A percentile compares a stretch with the other conserved stretches of the same genome.
Conservation (phyloP, 148 eudicot species). For the Euryodendron excelsum region DNA sequence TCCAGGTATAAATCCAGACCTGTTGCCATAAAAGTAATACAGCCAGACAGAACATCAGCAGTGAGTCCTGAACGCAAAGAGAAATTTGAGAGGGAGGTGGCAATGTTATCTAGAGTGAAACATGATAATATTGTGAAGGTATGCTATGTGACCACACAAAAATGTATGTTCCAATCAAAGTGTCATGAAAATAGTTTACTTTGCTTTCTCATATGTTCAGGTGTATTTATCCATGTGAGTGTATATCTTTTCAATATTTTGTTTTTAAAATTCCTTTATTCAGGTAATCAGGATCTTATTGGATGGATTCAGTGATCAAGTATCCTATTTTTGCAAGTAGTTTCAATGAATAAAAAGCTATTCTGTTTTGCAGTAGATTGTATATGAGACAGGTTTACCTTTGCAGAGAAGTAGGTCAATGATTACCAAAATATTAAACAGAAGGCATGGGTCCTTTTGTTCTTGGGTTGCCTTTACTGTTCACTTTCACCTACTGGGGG, state of each 20-base stretch:
- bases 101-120: slow-evolving; percentile 28
- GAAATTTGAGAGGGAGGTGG: slow-evolving; percentile 35
- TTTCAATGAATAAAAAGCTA: no score
- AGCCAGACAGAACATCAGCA: slow-evolving; percentile 22
- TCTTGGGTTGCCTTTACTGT: no score
- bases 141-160: not conserved
- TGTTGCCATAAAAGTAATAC: slow-evolving; percentile 35
- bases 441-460: no score
- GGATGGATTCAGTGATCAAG: not conserved
- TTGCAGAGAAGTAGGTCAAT: not conserved
- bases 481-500: no score
- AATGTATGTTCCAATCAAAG: not conserved
- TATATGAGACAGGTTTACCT: no score
- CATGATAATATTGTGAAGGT: slow-evolving; percentile 46
- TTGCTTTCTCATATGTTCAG: not conserved
- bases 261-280: not conserved
- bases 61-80: slow-evolving; percentile 23
- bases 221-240: not conserved
- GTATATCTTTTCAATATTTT: not conserved
- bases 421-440: not conserved
- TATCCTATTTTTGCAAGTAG: not conserved
- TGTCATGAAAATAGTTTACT: not conserved
- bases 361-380: no score
- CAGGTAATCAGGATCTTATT: not conserved
- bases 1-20: slow-evolving; percentile 35